Evolutionary conservation across 2,329 filamentous ascomycete genomes (phyloP).

Genomic region (Botrytis tulipae): DNA sequence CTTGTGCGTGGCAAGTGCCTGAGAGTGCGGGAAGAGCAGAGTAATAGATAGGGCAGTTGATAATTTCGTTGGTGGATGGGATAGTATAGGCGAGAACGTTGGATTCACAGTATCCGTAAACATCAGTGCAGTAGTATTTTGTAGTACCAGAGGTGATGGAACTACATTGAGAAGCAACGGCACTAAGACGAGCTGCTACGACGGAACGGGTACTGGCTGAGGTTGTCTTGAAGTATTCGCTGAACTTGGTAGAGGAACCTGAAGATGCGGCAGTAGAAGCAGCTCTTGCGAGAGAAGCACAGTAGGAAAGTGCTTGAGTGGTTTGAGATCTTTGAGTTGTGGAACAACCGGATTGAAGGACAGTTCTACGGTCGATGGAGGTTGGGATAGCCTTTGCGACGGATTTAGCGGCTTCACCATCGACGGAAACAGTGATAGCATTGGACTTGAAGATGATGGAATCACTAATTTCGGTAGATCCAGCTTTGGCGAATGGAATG

Average conservation of each 20-base stretch:
- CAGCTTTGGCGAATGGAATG: slow-evolving; percentile 53
- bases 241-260: slow-evolving; percentile 49
- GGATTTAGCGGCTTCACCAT: slow-evolving; percentile 52
- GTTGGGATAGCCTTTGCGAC: slow-evolving; percentile 40
- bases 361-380: slow-evolving; percentile 49
- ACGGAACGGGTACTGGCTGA: slow-evolving; percentile 45
- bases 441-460: slow-evolving; percentile 59
- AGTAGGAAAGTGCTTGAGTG: slow-evolving; percentile 50
- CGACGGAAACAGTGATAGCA: slow-evolving; percentile 54
- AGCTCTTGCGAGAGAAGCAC: slow-evolving; percentile 50
- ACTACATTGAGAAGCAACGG: slow-evolving; percentile 55
- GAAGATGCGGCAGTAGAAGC: slow-evolving; percentile 53
- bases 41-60: slow-evolving; percentile 63
- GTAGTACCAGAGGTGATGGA: slow-evolving; percentile 49
- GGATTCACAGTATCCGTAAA: slow-evolving; percentile 50
- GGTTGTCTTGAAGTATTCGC: slow-evolving; percentile 64
- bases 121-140: slow-evolving; percentile 58
- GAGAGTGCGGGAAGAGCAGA: slow-evolving; percentile 50
- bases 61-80: slow-evolving; percentile 53
- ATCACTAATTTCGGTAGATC: slow-evolving; percentile 53
- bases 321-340: slow-evolving; percentile 42
- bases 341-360: slow-evolving; percentile 54
- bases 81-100: slow-evolving; percentile 61
- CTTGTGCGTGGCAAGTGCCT: slow-evolving; percentile 58
- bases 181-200: slow-evolving; percentile 52